Conservation (phyloP, 2,329 filamentous ascomycete species). For the Colletotrichum tofieldiae region DNA sequence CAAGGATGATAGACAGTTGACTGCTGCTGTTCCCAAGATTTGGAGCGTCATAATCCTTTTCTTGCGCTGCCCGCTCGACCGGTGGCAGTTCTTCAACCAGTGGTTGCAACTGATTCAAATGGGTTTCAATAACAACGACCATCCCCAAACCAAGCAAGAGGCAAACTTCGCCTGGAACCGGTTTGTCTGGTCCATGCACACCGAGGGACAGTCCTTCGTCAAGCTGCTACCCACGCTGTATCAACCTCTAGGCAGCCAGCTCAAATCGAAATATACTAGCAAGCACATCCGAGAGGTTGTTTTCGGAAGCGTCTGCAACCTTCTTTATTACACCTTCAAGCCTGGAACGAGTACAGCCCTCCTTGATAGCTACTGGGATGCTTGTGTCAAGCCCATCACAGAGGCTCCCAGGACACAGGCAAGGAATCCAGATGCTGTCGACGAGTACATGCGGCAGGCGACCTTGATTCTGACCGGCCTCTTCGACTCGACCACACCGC, state of each 20-base stretch:
- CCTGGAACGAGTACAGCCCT: constrained; percentile 77
- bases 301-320: constrained; percentile 81
- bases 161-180: constrained; percentile 91
- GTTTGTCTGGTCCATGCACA: constrained; percentile 81
- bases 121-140: constrained; percentile 86
- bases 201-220: constrained; percentile 72
- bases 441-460: constrained; percentile 71
- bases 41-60: constrained; percentile 90
- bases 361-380: constrained; percentile 84
- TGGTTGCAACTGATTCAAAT: constrained; percentile 87
- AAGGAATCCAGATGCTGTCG: constrained; percentile 55
- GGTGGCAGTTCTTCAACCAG: constrained; percentile 80
- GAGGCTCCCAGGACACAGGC: constrained; percentile 51
- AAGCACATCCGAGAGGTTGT: constrained; percentile 72
- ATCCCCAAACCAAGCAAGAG: constrained; percentile 76
- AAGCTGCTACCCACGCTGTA: constrained; percentile 70
- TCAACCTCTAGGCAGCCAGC: constrained; percentile 78
- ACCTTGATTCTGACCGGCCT: constrained; percentile 81
- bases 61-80: constrained; percentile 75
- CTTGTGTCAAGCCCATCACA: constrained; percentile 75
- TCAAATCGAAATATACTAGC: constrained; percentile 74
- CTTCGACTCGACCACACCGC: constrained; percentile 70
- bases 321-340: constrained; percentile 87
- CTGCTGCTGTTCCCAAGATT: constrained; percentile 82
- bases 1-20: constrained; percentile 68